Evolutionary conservation across 2,329 filamentous ascomycete genomes (phyloP), one percentile per base, ranked within the genome.

Genomic region (Sporothrix brasiliensis): DNA sequence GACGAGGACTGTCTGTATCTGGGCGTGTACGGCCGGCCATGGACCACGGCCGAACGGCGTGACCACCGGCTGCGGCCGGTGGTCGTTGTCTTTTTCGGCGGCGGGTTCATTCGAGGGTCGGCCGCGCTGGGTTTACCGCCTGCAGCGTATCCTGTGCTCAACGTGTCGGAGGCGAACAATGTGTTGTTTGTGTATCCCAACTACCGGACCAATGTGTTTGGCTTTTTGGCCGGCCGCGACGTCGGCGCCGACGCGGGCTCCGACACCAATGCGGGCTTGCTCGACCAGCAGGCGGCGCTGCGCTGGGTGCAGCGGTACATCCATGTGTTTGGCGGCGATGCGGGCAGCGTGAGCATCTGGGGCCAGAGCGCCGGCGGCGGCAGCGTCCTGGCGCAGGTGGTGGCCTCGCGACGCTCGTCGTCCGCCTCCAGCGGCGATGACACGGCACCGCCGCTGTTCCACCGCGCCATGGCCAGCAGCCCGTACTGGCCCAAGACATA

Each of bases 401-500:
- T 88, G 4, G 34, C 58, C 19, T 13, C 4, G 14, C 4, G 27
- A 10, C 14, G 44, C 44, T 19, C n/a, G 7, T 34, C 34, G 1
- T 34, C 34, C 34, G 5, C 34, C 34, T 0, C 34, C 34, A 34
- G 34, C 34, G 6, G 34, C 34, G 6, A 34, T 5, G 34, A 34
- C 4, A 34, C 34, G 7, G 6, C 34, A 5, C 34, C 34, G 4
- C 34, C 34, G 4, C 34, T 34, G 34, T 76, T 79, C 73, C 69
- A 66, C 41, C 72, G 72, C 30, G 77, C 77, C 19, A 75, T 77
- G 69, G 75, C 76, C 13, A 84, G 81, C 72, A 84, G 82, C 9
- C 87, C 86, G 0, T 88, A 86, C 75, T 88, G 86, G 86, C 84
- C 85, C 0, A 87, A 87, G 76, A 87, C 85, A 16, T 87, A 88